Evolutionary conservation across 2,329 filamentous ascomycete genomes (phyloP), one percentile per base, ranked within the genome.

Genomic region (Exophiala sp.): DNA sequence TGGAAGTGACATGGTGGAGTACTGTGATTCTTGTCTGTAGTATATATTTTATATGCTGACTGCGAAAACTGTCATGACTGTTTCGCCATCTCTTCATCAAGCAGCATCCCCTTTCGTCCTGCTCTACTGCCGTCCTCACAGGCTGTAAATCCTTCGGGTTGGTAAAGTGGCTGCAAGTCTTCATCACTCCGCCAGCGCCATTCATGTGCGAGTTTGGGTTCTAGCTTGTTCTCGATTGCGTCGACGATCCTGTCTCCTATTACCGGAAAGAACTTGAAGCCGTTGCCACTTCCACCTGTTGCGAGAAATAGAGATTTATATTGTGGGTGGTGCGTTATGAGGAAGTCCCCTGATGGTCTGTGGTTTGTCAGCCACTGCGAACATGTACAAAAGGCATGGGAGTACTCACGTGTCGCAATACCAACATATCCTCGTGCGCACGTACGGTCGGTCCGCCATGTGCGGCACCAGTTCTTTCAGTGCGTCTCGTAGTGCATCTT

Each of bases 261-360:
- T 4, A 87, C 78, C 0, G 85, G 85, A 51, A 87, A 68, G 68
- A 88, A 88, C 68, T 88, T 88, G 75, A 84, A 88, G 4, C 71
- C 85, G 52, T 80, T 78, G n/a, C 77, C 77, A 47, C 74, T 78
- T 6, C 77, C 78, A 5, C 77, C 78, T 1, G 77, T 79, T 8
- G 78, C 78, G 44, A 80, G 64, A 65, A 78, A 77, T 5, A 80
- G 69, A 34, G 34, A 39, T 20, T 57, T 44, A 69, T 81, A 81
- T 12, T 75, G 70, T 0, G 87, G 86, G 63, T 89, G 86, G 68
- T 85, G 84, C 64, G 85, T 81, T 56, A 89, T 77, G 50, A 90
- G 76, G 72, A 88, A 90, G 65, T 90, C 83, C 18, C 82, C 86
- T 14, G 81, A 82, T 6, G 82, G 77, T 7, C 59, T 61, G 51